These are phyloP conservation scores for Tarenaya hassleriana DNA, from an alignment of 345 rosid species.

Conservation along the genomic window DNA sequence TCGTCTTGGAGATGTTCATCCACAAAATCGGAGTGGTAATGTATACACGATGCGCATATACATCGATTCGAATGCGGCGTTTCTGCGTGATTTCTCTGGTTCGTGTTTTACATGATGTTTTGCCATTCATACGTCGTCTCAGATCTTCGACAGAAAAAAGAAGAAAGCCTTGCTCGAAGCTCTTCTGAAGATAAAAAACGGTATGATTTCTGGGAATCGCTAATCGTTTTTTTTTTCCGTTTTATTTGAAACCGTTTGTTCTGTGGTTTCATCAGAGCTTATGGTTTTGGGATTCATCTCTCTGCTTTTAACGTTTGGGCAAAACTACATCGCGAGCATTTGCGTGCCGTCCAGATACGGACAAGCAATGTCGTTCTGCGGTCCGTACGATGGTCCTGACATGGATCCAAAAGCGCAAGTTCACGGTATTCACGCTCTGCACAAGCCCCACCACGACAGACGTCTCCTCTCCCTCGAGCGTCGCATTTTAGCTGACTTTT, in stretches of 20 bases:
- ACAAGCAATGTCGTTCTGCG: slow-evolving; percentile 77
- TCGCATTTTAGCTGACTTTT: slow-evolving; percentile 34
- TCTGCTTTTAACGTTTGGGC: slow-evolving; percentile 69
- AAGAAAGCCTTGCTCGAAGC: slow-evolving; percentile 75
- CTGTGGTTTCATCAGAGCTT: slow-evolving; percentile 45
- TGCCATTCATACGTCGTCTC: not conserved
- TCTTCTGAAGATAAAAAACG: slow-evolving; percentile 73
- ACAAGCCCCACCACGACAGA: not conserved
- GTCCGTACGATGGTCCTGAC: slow-evolving; percentile 12
- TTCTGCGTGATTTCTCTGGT: not conserved
- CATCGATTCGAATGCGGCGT: not conserved
- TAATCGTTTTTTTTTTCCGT: not conserved
- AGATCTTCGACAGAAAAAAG: slow-evolving; percentile 43
- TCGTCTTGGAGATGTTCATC: slow-evolving; percentile 56
- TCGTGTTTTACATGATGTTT: not conserved
- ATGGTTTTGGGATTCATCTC: slow-evolving; percentile 97
- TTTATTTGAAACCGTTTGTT: not conserved
- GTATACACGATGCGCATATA: not conserved
- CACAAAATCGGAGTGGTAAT: slow-evolving; percentile 51
- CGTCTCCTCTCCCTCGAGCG: slow-evolving; percentile 24
- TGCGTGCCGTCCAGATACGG: slow-evolving; percentile 52
- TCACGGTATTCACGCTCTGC: not conserved
- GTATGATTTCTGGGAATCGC: slow-evolving; percentile 26
- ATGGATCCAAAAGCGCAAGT: slow-evolving; percentile 7
- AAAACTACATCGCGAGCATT: slow-evolving; percentile 60